Conservation (phyloP, 306 rosid species). For the Psophocarpus tetragonolobus region DNA sequence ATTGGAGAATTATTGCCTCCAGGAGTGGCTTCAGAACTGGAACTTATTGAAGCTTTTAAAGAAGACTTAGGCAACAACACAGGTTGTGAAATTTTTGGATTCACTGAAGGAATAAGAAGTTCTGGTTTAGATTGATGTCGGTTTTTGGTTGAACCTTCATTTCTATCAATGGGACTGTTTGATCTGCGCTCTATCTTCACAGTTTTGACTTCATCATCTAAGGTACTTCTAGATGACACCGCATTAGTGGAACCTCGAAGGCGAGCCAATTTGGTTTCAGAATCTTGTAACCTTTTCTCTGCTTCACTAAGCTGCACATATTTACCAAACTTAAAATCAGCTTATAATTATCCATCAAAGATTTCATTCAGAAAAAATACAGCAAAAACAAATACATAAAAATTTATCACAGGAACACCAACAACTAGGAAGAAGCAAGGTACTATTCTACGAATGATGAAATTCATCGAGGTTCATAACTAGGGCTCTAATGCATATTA, state of each 20-base stretch:
- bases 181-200: conserved; percentile 66
- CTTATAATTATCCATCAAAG: neutral
- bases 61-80: conserved; percentile 36
- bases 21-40: conserved; percentile 44
- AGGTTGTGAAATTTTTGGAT: conserved; percentile 53
- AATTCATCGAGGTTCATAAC: neutral
- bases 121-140: conserved; percentile 57
- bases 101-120: conserved; percentile 72
- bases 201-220: conserved; percentile 35
- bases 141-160: conserved; percentile 38
- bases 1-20: conserved; percentile 38
- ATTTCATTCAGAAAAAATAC: conserved; percentile 6
- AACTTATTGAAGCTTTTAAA: conserved; percentile 43
- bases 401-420: neutral
- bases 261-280: conserved; percentile 73
- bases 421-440: neutral
- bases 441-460: neutral
- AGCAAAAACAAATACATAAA: neutral
- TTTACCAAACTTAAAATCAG: conserved; percentile 36
- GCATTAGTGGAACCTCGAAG: conserved; percentile 53
- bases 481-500: neutral
- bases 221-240: conserved; percentile 33
- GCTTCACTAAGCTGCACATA: conserved; percentile 74
- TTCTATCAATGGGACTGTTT: conserved; percentile 50
- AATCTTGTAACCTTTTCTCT: conserved; percentile 65